Conservation (phyloP, 1,139 yeast species). For the Pichia norvegensis region DNA sequence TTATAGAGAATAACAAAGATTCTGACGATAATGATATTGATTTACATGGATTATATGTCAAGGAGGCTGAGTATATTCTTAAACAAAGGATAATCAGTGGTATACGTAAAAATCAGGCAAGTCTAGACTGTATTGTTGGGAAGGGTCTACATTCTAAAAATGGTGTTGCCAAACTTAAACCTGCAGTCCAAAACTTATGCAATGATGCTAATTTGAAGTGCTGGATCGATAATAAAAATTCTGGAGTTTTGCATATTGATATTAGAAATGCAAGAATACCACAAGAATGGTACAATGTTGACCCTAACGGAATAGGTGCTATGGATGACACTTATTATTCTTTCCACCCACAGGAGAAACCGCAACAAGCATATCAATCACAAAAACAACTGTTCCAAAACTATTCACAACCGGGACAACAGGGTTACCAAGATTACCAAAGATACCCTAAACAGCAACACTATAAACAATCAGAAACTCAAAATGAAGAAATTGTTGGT, state of each 20-base stretch:
- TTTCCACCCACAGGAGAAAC: constrained; percentile 12
- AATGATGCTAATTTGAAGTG: constrained; percentile 52
- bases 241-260: constrained; percentile 75
- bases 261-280: constrained; percentile 47
- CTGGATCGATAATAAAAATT: constrained; percentile 58
- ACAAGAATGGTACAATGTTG: constrained; percentile 35
- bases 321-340: constrained; percentile 24
- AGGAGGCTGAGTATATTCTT: constrained; percentile 76
- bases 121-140: constrained; percentile 74
- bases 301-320: constrained; percentile 27
- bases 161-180: constrained; percentile 82
- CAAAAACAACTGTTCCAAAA: constrained; percentile 5
- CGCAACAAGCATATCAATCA: neutral
- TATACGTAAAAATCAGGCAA: constrained; percentile 49
- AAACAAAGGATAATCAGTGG: constrained; percentile 68
- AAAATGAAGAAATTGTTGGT: constrained; percentile 1
- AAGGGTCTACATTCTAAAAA: constrained; percentile 79
- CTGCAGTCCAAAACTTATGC: constrained; percentile 79
- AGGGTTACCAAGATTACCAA: constrained; percentile 21
- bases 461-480: neutral
- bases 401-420: constrained; percentile 29
- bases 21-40: constrained; percentile 82
- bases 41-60: constrained; percentile 83
- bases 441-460: neutral
- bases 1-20: constrained; percentile 80